Percentiles rank a stretch among this genome's conserved stretches.
These are phyloP conservation scores for Furculomyces boomerangus DNA, from an alignment of 371 early-diverging fungal species.

Conservation along the genomic window DNA sequence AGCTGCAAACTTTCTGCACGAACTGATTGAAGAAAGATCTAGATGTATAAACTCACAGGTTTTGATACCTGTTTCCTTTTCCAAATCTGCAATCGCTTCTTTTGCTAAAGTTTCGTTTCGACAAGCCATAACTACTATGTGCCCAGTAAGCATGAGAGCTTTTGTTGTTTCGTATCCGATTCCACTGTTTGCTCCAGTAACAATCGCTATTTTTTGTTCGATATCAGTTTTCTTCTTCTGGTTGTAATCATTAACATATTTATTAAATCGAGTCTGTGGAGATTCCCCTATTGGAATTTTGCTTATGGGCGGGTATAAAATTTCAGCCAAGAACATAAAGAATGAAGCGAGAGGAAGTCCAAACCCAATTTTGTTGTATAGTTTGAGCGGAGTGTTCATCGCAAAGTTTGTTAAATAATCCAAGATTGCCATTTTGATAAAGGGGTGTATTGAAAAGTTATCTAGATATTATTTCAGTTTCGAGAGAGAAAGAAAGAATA, in stretches of 20 bases:
- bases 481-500: too few relatives aligned
- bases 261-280: background rate
- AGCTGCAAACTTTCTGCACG: slow-evolving; percentile 32
- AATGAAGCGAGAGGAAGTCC: too few relatives aligned
- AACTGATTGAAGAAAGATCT: slow-evolving; percentile 34
- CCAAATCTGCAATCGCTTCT: slow-evolving; percentile 29
- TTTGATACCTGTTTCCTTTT: slow-evolving; percentile 27
- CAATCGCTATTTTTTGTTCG: background rate
- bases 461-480: too few relatives aligned
- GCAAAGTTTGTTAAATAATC: too few relatives aligned
- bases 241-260: background rate
- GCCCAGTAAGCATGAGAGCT: slow-evolving; percentile 19
- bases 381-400: too few relatives aligned
- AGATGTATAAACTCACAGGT: slow-evolving; percentile 31
- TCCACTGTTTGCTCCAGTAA: slow-evolving; percentile 19
- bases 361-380: too few relatives aligned
- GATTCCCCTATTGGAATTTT: too few relatives aligned
- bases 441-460: too few relatives aligned
- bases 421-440: too few relatives aligned
- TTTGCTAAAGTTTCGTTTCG: slow-evolving; percentile 27
- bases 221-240: background rate
- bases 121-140: slow-evolving; percentile 30
- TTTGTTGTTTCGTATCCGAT: slow-evolving; percentile 24
- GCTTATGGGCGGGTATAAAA: too few relatives aligned
- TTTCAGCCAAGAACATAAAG: too few relatives aligned